Conservation (phyloP, 495 filamentous ascomycete genomes). For the Tuber indicum region DNA sequence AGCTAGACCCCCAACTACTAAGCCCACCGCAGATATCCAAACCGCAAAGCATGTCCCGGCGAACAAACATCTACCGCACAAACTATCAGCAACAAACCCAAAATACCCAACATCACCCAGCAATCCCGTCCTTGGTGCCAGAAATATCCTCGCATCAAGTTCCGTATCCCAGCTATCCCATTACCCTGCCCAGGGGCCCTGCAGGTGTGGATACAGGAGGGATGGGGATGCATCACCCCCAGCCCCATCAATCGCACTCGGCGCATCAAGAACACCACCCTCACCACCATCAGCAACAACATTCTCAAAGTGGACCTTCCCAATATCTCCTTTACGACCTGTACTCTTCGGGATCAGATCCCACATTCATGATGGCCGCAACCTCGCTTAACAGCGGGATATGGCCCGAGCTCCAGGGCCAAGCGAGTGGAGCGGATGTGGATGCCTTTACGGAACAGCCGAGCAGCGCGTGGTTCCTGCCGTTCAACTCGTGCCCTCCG, state of each 20-base stretch:
- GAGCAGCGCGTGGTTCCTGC: constrained; percentile 85
- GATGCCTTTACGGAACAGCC: constrained; percentile 43
- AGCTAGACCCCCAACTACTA: constrained; percentile 31
- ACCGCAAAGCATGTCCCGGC: constrained; percentile 9
- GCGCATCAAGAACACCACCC: constrained; percentile 9
- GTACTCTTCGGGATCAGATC: constrained; percentile 36
- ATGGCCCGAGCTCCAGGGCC: constrained; percentile 36
- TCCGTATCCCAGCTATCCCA: constrained; percentile 29
- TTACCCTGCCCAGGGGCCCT: constrained; percentile 29
- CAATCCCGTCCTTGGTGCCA: constrained; percentile 27
- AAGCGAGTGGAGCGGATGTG: constrained; percentile 32
- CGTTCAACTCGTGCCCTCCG: constrained; percentile 59
- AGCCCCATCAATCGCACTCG: constrained; percentile 25
- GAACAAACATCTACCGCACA: constrained; percentile 1
- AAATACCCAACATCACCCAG: constrained; percentile 18
- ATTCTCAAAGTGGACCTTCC: constrained; percentile 14
- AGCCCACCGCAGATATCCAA: constrained; percentile 24
- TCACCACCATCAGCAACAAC: constrained; percentile 29
- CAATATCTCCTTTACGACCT: constrained; percentile 39
- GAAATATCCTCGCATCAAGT: constrained; percentile 23
- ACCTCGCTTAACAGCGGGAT: constrained; percentile 30
- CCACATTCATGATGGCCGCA: constrained; percentile 29
- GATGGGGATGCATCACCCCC: constrained; percentile 32
- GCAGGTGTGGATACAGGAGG: constrained; percentile 21
- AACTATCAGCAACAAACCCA: constrained; percentile 21